These are phyloP conservation scores for Colletotrichum caudatum DNA, from an alignment of 2,329 filamentous ascomycete genomes.

Conservation along the genomic window DNA sequence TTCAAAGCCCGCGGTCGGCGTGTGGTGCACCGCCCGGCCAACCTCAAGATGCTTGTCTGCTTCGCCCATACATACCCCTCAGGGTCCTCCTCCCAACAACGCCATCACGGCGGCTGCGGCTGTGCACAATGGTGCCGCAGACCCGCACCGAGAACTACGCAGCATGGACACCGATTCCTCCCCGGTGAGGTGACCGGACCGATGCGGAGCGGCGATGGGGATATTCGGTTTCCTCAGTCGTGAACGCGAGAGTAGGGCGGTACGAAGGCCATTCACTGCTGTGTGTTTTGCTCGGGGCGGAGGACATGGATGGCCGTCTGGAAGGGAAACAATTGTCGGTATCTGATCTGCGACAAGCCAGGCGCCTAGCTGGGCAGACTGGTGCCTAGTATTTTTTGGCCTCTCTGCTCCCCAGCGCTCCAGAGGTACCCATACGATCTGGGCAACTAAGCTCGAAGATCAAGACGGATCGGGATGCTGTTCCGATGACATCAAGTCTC, in stretches of 20 bases:
- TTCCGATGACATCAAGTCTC: slow-evolving; percentile 36
- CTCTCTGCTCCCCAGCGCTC: neutral
- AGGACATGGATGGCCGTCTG: neutral
- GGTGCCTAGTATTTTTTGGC: slow-evolving; percentile 6
- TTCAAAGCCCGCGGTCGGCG: slow-evolving; percentile 25
- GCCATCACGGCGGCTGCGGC: slow-evolving; percentile 32
- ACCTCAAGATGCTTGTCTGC: neutral
- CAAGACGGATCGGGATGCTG: slow-evolving; percentile 13
- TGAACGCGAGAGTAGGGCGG: slow-evolving; percentile 32
- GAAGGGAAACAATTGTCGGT: slow-evolving; percentile 15
- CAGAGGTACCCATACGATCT: neutral
- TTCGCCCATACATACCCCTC: neutral
- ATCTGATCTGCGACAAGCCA: slow-evolving; percentile 3
- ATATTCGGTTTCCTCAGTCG: slow-evolving; percentile 7
- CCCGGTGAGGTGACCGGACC: slow-evolving; percentile 11
- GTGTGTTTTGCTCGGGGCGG: neutral
- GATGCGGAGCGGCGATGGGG: slow-evolving; percentile 8
- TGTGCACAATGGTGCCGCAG: slow-evolving; percentile 31
- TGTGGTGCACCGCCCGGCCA: slow-evolving; percentile 32
- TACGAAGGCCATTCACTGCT: neutral
- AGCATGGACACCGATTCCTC: no score
- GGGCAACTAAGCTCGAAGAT: neutral
- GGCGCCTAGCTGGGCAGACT: neutral
- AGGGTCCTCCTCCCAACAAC: slow-evolving; percentile 17
- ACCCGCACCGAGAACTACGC: slow-evolving; percentile 9